A percentile compares a stretch with the other conserved stretches of the same genome.
These are phyloP conservation scores for Cryptococcus maquisensis DNA, from an alignment of 1,284 basidiomycete species.

Conservation along the genomic window DNA sequence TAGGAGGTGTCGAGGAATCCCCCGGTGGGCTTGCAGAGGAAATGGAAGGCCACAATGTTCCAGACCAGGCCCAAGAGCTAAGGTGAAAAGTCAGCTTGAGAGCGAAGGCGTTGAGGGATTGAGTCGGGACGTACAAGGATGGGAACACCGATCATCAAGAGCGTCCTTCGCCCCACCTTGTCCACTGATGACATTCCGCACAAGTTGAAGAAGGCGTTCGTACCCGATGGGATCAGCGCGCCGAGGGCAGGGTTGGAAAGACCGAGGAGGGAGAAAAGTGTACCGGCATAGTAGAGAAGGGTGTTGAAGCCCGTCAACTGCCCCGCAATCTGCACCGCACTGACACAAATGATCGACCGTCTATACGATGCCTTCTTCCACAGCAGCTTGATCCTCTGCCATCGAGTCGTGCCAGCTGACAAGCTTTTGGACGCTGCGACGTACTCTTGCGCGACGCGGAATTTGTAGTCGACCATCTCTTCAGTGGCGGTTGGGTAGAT, in stretches of 20 bases:
- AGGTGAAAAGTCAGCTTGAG: neutral
- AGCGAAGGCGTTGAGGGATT: neutral
- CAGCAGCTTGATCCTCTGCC: slow-evolving; percentile 9
- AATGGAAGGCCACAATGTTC: slow-evolving; percentile 32
- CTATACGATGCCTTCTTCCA: slow-evolving; percentile 25
- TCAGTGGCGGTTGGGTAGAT: slow-evolving; percentile 34
- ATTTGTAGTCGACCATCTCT: slow-evolving; percentile 37
- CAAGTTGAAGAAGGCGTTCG: slow-evolving; percentile 36
- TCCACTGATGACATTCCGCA: slow-evolving; percentile 37
- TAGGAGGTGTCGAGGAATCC: slow-evolving; percentile 17
- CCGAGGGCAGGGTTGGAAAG: slow-evolving; percentile 37
- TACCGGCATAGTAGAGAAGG: slow-evolving; percentile 35
- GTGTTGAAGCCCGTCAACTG: slow-evolving; percentile 46
- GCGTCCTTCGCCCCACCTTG: slow-evolving; percentile 33
- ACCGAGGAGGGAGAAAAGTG: slow-evolving; percentile 39
- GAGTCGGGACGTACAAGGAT: slow-evolving; percentile 13
- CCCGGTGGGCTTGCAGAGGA: slow-evolving; percentile 8
- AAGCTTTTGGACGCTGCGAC: slow-evolving; percentile 22
- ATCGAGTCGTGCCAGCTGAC: slow-evolving; percentile 11
- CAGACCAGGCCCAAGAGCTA: slow-evolving; percentile 25
- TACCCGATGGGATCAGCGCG: slow-evolving; percentile 31
- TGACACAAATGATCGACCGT: slow-evolving; percentile 21
- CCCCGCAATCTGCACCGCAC: slow-evolving; percentile 13
- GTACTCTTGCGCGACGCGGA: slow-evolving; percentile 29
- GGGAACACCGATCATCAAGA: slow-evolving; percentile 26